Evolutionary conservation across 2,329 filamentous ascomycete species (phyloP), one percentile per base, ranked within the genome.

Genomic region (Colletotrichum paranaense): DNA sequence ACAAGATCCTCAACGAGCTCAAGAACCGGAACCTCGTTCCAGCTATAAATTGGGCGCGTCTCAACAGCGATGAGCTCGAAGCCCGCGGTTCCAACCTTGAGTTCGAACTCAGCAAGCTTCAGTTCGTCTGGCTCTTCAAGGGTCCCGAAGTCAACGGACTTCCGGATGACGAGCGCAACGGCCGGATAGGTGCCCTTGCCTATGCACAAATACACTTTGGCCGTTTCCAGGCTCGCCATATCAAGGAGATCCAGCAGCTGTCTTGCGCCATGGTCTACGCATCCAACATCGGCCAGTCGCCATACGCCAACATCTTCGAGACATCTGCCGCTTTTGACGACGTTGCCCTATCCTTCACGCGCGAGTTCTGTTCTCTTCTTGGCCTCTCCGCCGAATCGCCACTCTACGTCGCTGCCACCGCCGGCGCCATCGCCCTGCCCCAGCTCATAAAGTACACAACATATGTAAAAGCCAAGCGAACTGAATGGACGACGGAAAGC

Each of bases 281-380:
- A 46, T 86, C 92, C 3, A 97, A 97, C 80, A 86, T 98, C 1
- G 80, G 85, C 24, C 86, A 87, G 8, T 97, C 94, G 1, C 97
- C 97, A 0, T 99, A 98, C 83, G 84, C 85, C n/a, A 81, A 87
- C 65, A 90, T 95, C 57, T 98, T 98, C 82, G 89, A 93, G 80
- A 94, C 93, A 66, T 85, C 91, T 8, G 88, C 89, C 4, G 91
- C 93, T 0, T 99, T 97, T 87, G 90, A 94, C 53, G 94, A 97
- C 75, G 93, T 97, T 1, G 91, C 94, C 5, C 85, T 90, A n/a
- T 94, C 94, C 4, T 99, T 99, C 81, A 97, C 94, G 0, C 91
- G 94, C 73, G 97, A 98, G 80, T 99, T 98, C 85, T 99, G 97
- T 85, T 95, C 93, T 1, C 86, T 98, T 26, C 90, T 99, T 1